These are phyloP conservation scores for Pouteria campechiana DNA, from an alignment of 179 eudicot species.

Conservation along the genomic window DNA sequence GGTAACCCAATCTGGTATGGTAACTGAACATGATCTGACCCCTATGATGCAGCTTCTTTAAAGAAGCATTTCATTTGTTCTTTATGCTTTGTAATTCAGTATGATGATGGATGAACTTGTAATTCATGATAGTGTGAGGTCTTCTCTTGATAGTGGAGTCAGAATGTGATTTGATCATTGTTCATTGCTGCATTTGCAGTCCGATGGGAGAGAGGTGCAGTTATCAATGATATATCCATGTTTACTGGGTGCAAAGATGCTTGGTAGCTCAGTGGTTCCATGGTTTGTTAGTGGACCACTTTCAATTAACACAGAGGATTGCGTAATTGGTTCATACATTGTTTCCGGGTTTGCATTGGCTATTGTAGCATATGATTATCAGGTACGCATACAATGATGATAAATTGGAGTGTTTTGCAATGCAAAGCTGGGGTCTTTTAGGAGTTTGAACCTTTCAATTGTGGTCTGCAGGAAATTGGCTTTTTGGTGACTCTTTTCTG, in stretches of 20 bases:
- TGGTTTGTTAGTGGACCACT: conserved; percentile 58
- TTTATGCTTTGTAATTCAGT: neutral
- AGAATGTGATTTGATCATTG: neutral
- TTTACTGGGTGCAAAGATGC: conserved; percentile 84
- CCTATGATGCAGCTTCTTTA: no score
- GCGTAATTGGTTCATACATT: conserved; percentile 38
- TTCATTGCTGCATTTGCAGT: conserved; percentile 26
- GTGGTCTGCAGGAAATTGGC: conserved; percentile 60
- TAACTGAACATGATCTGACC: no score
- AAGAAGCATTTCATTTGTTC: no score
- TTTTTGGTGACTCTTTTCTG: conserved; percentile 59
- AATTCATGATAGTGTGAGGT: no score
- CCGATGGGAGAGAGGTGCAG: conserved; percentile 86
- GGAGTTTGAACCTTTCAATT: neutral
- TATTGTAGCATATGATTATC: conserved; percentile 84
- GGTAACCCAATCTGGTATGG: no score
- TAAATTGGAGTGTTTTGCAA: neutral
- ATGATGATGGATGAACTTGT: neutral
- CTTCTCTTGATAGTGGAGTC: neutral
- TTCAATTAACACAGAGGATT: conserved; percentile 66
- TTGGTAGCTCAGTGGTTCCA: conserved; percentile 77
- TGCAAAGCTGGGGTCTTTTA: neutral
- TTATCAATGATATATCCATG: conserved; percentile 85
- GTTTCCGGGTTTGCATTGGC: conserved; percentile 48
- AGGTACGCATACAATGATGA: conserved; percentile 29